Conservation (phyloP, 2,329 filamentous ascomycete species). For the Neonectria neomacrospora region DNA sequence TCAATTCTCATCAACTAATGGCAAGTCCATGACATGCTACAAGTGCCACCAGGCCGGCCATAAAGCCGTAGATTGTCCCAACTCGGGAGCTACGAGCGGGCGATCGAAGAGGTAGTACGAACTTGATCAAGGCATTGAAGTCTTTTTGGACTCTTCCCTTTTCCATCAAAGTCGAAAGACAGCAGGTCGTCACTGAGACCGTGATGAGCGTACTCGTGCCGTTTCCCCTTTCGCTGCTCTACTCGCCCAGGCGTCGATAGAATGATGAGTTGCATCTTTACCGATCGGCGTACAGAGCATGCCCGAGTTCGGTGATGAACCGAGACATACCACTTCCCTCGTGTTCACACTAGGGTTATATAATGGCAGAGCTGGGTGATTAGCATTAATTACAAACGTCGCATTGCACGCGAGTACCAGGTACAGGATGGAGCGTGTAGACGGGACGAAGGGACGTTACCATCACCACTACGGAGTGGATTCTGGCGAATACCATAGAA, state of each 20-base stretch:
- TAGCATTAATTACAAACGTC: conserved; percentile 3
- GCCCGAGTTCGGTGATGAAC: conserved; percentile 13
- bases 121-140: conserved; percentile 4
- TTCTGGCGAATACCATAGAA: background rate
- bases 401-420: background rate
- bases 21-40: conserved; percentile 61
- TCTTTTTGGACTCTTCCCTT: background rate
- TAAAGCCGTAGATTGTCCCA: conserved; percentile 66
- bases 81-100: conserved; percentile 29
- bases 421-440: background rate
- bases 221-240: background rate
- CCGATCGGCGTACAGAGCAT: background rate
- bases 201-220: background rate
- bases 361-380: background rate
- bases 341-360: conserved; percentile 2
- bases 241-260: background rate
- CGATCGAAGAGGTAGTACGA: conserved; percentile 27
- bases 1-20: conserved; percentile 36
- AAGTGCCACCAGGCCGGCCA: conserved; percentile 72
- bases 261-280: background rate
- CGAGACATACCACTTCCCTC: background rate
- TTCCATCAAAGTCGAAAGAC: background rate
- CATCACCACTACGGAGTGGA: background rate
- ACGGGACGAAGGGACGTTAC: background rate
- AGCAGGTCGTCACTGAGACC: background rate